Percentiles rank a stretch among this genome's conserved stretches.
Evolutionary conservation across 805 yeast species (phyloP).

Genomic region (Yamadazyma sp.): DNA sequence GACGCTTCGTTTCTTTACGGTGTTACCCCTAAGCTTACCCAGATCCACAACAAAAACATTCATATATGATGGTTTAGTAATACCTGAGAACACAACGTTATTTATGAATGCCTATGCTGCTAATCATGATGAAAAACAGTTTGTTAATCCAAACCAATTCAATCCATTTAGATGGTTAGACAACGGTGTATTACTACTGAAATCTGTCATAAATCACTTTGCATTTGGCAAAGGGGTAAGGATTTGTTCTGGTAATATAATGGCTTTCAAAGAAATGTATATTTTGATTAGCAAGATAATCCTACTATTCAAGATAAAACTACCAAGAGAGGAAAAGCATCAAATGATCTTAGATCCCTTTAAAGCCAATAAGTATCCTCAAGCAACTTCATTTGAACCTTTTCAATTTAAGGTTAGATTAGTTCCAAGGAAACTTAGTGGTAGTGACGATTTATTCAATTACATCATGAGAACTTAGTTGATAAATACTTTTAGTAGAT

Average conservation of each 20-base stretch:
- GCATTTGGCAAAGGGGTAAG: conserved; percentile 72
- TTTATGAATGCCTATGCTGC: conserved; percentile 71
- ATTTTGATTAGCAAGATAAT: conserved; percentile 52
- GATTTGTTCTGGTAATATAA: conserved; percentile 65
- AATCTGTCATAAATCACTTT: conserved; percentile 34
- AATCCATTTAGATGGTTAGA: conserved; percentile 52
- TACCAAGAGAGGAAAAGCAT: conserved; percentile 29
- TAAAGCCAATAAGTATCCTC: conserved; percentile 47
- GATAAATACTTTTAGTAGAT: too few relatives aligned
- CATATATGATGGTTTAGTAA: conserved; percentile 30
- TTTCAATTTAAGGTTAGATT: conserved; percentile 29
- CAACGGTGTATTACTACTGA: conserved; percentile 6
- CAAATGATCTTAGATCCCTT: conserved; percentile 52
- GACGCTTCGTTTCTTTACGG: conserved; percentile 59
- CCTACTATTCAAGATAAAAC: conserved; percentile 46
- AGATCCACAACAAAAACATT: conserved; percentile 55
- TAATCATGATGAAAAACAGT: conserved; percentile 54
- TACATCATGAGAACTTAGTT: conserved; percentile 3
- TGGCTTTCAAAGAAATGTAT: conserved; percentile 67
- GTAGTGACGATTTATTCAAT: conserved; percentile 20
- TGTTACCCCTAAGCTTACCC: conserved; percentile 66
- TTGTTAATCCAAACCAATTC: conserved; percentile 44
- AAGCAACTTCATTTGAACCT: conserved; percentile 65
- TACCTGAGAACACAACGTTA: conserved; percentile 57
- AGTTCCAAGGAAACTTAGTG: conserved; percentile 18